phyloP scores from a whole-genome alignment of 1,284 basidiomycete genomes.

The Apiotrichum domesticum region DNA sequence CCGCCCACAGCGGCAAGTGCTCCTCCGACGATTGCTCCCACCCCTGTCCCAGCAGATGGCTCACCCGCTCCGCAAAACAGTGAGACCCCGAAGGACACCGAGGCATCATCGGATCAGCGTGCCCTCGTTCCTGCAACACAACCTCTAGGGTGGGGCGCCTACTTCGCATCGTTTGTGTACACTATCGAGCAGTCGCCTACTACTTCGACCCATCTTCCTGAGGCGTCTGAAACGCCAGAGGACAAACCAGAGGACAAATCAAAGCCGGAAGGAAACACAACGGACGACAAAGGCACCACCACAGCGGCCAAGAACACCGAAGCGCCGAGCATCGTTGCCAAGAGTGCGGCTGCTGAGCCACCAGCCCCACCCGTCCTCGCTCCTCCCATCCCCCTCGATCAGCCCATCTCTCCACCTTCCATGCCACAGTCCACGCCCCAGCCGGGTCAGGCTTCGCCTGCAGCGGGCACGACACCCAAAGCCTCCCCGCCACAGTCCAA shows the following conservation, averaged over 20 bases:
- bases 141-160: slow-evolving; percentile 25
- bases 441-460: too few species aligned
- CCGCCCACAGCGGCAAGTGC: too few species aligned
- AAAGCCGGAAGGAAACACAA: neutral
- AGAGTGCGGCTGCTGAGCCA: neutral
- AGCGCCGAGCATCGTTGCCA: too few species aligned
- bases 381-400: neutral
- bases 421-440: neutral
- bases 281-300: too few species aligned
- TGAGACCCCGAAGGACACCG: neutral
- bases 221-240: neutral
- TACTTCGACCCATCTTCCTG: too few species aligned
- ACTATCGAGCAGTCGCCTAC: neutral
- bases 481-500: neutral
- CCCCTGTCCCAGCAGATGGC: too few species aligned
- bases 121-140: neutral
- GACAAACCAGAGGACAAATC: neutral
- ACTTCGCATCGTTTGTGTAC: slow-evolving; percentile 29
- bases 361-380: neutral
- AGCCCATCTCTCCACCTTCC: neutral
- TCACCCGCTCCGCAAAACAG: neutral
- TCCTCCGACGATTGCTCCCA: too few species aligned
- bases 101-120: neutral
- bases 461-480: neutral
- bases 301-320: too few species aligned